These are phyloP conservation scores for Trametopsis cervina DNA, from an alignment of 768 basidiomycete genomes.

Conservation along the genomic window DNA sequence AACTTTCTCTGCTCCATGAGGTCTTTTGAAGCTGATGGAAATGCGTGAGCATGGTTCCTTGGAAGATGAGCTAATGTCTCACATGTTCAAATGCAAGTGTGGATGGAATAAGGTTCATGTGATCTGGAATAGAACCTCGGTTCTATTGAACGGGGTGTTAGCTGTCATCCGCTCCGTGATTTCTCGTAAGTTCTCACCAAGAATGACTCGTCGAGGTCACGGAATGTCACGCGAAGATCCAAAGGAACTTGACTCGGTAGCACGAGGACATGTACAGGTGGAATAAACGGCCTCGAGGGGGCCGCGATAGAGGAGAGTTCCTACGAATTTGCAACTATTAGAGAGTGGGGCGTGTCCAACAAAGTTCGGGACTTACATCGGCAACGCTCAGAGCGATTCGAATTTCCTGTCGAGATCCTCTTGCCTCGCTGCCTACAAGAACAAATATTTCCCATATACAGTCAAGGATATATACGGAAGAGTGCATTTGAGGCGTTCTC, in stretches of 20 bases:
- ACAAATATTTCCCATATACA: slow-evolving; percentile 80
- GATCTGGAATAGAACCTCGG: slow-evolving; percentile 49
- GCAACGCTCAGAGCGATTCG: slow-evolving; percentile 52
- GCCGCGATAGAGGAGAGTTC: slow-evolving; percentile 47
- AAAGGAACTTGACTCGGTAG: slow-evolving; percentile 69
- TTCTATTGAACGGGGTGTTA: slow-evolving; percentile 22
- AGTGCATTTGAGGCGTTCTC: slow-evolving; percentile 30
- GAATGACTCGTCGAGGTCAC: slow-evolving; percentile 57
- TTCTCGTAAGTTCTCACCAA: slow-evolving; percentile 32
- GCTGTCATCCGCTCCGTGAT: background rate
- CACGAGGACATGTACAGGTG: slow-evolving; percentile 67
- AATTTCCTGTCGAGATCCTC: slow-evolving; percentile 53
- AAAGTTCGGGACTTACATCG: slow-evolving; percentile 32
- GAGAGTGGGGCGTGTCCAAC: background rate
- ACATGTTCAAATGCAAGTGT: slow-evolving; percentile 57
- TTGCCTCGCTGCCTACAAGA: slow-evolving; percentile 60
- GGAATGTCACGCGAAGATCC: slow-evolving; percentile 61
- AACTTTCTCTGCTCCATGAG: slow-evolving; percentile 41
- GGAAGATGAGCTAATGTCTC: slow-evolving; percentile 19
- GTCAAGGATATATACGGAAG: slow-evolving; percentile 59
- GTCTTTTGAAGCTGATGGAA: slow-evolving; percentile 42
- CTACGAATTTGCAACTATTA: slow-evolving; percentile 26
- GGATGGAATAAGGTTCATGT: slow-evolving; percentile 68
- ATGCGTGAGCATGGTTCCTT: slow-evolving; percentile 10
- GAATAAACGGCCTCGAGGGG: slow-evolving; percentile 53